A percentile compares a stretch with the other conserved stretches of the same genome.
phyloP scores from a whole-genome alignment of 768 basidiomycete genomes.

The Mrakia frigida region DNA sequence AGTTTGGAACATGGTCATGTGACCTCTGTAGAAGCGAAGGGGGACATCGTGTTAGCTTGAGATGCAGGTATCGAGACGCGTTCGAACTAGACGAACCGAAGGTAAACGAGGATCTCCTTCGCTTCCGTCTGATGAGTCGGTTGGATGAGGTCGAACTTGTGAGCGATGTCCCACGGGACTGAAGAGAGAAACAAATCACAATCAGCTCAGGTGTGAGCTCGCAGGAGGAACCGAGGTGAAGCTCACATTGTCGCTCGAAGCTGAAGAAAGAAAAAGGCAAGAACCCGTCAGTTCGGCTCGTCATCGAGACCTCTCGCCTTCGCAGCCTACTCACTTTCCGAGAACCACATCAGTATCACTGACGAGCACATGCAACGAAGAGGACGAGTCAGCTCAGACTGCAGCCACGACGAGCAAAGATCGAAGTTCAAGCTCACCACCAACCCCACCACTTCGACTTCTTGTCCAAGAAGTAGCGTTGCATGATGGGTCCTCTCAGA shows the following conservation, averaged over 20 bases:
- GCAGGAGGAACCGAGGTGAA: background rate
- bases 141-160: slow-evolving; percentile 26
- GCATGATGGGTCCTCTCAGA: slow-evolving; percentile 18
- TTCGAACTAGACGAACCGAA: slow-evolving; percentile 11
- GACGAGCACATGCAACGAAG: too few relatives aligned
- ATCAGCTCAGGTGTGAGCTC: background rate
- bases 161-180: slow-evolving; percentile 20
- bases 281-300: background rate
- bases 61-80: background rate
- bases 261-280: background rate
- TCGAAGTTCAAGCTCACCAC: slow-evolving; percentile 5
- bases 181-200: background rate
- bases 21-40: background rate
- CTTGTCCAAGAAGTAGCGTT: slow-evolving; percentile 20
- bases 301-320: background rate
- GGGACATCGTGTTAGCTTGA: background rate
- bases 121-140: slow-evolving; percentile 19
- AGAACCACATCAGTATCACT: slow-evolving; percentile 25
- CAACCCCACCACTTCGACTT: slow-evolving; percentile 28
- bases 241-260: slow-evolving; percentile 10
- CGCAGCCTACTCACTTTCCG: slow-evolving; percentile 4
- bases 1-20: slow-evolving; percentile 30
- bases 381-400: background rate
- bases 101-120: slow-evolving; percentile 27
- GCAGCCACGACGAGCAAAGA: background rate